These are phyloP conservation scores for Parathielavia hyrcaniae DNA, from an alignment of 495 filamentous ascomycete species.

Conservation along the genomic window DNA sequence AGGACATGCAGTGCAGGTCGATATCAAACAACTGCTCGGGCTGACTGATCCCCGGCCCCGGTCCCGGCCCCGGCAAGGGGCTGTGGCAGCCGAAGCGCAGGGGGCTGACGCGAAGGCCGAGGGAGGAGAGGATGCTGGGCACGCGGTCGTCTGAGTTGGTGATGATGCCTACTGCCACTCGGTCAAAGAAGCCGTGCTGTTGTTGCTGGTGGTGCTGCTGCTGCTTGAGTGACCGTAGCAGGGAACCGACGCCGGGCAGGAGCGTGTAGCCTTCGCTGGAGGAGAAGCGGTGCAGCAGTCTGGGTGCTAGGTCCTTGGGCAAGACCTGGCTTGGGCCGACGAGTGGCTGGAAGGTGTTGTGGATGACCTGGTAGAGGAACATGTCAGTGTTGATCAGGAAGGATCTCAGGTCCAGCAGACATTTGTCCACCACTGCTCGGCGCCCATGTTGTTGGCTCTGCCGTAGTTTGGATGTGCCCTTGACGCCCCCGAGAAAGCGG, in stretches of 20 bases:
- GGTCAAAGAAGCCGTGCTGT: constrained; percentile 4
- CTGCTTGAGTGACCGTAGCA: constrained; percentile 46
- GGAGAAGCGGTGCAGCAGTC: constrained; percentile 56
- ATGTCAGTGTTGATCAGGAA: background rate
- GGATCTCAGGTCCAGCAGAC: constrained; percentile 29
- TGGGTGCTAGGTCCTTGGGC: constrained; percentile 47
- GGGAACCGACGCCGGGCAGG: constrained; percentile 46
- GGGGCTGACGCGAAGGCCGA: constrained; percentile 53
- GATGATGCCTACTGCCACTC: constrained; percentile 57
- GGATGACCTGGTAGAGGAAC: constrained; percentile 17
- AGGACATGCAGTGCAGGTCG: constrained; percentile 63
- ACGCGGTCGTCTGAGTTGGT: constrained; percentile 77
- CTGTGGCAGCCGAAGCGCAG: constrained; percentile 15
- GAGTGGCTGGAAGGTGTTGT: constrained; percentile 39
- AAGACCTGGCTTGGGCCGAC: constrained; percentile 16
- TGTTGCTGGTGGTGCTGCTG: constrained; percentile 14
- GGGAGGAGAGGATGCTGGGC: constrained; percentile 50
- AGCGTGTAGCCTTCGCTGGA: constrained; percentile 56
- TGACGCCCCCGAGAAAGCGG: constrained; percentile 48
- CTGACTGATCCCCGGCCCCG: background rate
- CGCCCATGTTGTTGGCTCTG: constrained; percentile 47
- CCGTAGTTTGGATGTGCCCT: constrained; percentile 63
- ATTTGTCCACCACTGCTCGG: constrained; percentile 66
- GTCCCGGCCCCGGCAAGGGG: no score
- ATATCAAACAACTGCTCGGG: constrained; percentile 46